Conservation (phyloP, 1,284 basidiomycete genomes). For the Irpex sp. region DNA sequence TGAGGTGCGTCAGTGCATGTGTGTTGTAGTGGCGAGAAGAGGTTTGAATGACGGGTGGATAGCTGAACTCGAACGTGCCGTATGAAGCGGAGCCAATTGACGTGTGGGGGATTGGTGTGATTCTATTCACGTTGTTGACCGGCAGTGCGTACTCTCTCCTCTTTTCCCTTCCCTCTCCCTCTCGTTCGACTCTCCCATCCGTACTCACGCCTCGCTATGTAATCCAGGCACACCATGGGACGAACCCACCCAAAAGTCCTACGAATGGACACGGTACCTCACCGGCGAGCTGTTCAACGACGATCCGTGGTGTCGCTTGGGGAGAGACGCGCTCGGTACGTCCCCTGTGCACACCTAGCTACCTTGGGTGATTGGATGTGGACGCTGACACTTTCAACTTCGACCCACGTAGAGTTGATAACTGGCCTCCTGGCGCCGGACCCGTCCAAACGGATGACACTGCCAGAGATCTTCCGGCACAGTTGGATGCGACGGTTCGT, state of each 20-base stretch:
- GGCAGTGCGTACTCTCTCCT: conserved; percentile 69
- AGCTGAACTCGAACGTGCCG: conserved; percentile 22
- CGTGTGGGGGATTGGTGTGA: conserved; percentile 96
- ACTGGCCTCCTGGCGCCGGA: conserved; percentile 74
- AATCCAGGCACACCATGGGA: conserved; percentile 94
- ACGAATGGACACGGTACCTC: conserved; percentile 78
- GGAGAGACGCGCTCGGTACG: conserved; percentile 58
- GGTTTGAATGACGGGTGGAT: not conserved
- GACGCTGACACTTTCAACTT: not conserved
- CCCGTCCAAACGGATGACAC: conserved; percentile 66
- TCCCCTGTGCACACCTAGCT: conserved; percentile 3
- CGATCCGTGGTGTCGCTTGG: conserved; percentile 81
- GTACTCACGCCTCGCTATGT: too few species aligned
- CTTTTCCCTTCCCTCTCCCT: not conserved
- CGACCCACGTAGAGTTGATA: conserved; percentile 62
- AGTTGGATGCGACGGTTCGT: conserved; percentile 76
- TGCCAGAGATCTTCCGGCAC: conserved; percentile 68
- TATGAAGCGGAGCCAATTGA: conserved; percentile 94
- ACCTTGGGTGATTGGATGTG: not conserved
- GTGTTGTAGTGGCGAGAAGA: not conserved
- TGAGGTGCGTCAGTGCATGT: conserved; percentile 52
- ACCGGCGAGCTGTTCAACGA: conserved; percentile 75
- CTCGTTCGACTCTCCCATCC: not conserved
- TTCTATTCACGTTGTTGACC: conserved; percentile 87
- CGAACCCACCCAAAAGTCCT: conserved; percentile 78